phyloP scores from a whole-genome alignment of 768 basidiomycete genomes.

The Termitomyces sp. region DNA sequence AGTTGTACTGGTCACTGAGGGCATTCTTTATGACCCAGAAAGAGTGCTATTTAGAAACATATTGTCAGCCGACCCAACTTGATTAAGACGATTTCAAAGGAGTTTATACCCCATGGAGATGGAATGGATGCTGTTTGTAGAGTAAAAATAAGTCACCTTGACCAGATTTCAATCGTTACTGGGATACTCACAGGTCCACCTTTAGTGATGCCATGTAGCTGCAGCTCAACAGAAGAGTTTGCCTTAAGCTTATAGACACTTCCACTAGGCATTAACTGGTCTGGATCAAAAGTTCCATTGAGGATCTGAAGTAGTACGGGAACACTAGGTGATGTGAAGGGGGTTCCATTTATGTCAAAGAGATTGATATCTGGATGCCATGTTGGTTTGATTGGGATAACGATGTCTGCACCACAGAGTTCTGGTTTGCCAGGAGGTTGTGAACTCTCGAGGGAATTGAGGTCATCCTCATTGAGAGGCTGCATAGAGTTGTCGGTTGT shows the following conservation, averaged over 20 bases:
- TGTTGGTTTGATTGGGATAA: neutral
- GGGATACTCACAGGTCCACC: neutral
- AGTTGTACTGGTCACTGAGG: neutral
- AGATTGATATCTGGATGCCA: neutral
- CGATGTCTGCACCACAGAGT: slow-evolving; percentile 5
- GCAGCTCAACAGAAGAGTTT: slow-evolving; percentile 4
- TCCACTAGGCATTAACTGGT: neutral
- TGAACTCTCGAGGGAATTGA: neutral
- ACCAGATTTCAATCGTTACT: too few relatives aligned
- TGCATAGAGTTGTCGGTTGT: neutral
- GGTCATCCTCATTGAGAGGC: slow-evolving; percentile 3
- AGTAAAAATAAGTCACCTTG: too few relatives aligned
- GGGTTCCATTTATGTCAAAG: slow-evolving; percentile 1
- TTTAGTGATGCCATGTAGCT: neutral
- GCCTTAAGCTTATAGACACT: slow-evolving; percentile 1
- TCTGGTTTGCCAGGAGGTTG: slow-evolving; percentile 1
- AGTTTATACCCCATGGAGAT: neutral
- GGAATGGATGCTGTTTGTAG: slow-evolving; percentile 1
- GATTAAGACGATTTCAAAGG: too few relatives aligned
- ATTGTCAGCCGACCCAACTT: neutral
- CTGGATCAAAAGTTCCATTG: neutral
- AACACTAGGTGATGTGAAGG: neutral
- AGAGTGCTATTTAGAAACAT: neutral
- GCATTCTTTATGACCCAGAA: slow-evolving; percentile 7
- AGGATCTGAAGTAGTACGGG: neutral